A percentile compares a stretch with the other conserved stretches of the same genome.
Conservation (phyloP, 768 basidiomycete genomes). For the Pleurotus cornucopiae region DNA sequence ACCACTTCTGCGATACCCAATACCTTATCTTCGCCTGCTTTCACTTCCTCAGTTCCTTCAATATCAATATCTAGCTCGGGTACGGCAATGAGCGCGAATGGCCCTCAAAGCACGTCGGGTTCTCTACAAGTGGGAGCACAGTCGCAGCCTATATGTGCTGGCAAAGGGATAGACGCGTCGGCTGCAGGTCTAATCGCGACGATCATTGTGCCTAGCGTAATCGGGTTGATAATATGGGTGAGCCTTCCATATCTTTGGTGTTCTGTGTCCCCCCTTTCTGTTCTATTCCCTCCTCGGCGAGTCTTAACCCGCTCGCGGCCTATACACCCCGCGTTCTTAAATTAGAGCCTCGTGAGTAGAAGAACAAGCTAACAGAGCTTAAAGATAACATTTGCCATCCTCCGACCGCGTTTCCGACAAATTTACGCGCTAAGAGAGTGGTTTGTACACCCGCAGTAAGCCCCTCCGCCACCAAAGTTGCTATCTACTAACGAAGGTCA, state of each 20-base stretch:
- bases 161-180: constrained; percentile 59
- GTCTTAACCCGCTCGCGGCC: no score
- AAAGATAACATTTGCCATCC: constrained; percentile 62
- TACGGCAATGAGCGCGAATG: constrained; percentile 18
- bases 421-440: constrained; percentile 72
- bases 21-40: constrained; percentile 11
- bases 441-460: constrained; percentile 71
- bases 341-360: no score
- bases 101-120: not conserved
- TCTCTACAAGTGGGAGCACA: constrained; percentile 15
- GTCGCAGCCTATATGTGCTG: constrained; percentile 49
- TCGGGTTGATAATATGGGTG: constrained; percentile 71
- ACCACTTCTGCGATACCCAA: constrained; percentile 16
- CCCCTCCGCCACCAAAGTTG: not conserved
- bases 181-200: constrained; percentile 59
- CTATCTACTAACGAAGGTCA: constrained; percentile 5
- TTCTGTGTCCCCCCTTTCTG: not conserved
- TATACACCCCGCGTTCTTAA: no score
- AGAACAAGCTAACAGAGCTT: not conserved
- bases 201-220: constrained; percentile 48
- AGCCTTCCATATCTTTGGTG: constrained; percentile 19
- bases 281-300: not conserved
- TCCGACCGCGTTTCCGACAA: constrained; percentile 69
- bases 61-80: constrained; percentile 19
- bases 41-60: constrained; percentile 12